phyloP scores from a whole-genome alignment of 2,329 filamentous ascomycete genomes.

The Penicillium brevicompactum region DNA sequence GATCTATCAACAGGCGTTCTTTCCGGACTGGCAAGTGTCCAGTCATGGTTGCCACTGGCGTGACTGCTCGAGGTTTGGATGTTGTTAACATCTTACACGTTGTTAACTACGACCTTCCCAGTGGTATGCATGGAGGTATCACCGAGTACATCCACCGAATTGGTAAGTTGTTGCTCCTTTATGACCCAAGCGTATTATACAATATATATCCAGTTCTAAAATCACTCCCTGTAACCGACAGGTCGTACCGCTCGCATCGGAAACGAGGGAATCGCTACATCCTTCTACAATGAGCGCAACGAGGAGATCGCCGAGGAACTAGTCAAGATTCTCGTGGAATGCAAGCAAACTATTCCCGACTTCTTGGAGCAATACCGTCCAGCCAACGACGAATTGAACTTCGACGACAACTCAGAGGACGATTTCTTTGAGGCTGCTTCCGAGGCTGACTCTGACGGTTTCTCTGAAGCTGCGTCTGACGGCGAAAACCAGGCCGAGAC shows the following conservation, averaged over 20 bases:
- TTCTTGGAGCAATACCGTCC: conserved; percentile 68
- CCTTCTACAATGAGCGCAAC: conserved; percentile 82
- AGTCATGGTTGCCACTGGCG: conserved; percentile 81
- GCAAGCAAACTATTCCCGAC: conserved; percentile 74
- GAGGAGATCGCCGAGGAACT: conserved; percentile 72
- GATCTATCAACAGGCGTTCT: conserved; percentile 56
- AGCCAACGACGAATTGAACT: conserved; percentile 44
- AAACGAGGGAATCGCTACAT: conserved; percentile 80
- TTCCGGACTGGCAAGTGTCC: conserved; percentile 77
- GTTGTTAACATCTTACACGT: conserved; percentile 85
- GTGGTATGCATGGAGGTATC: conserved; percentile 75
- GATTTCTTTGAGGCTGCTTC: conserved; percentile 31
- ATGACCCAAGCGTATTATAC: too few relatives aligned
- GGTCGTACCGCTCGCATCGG: conserved; percentile 94
- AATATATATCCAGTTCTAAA: neutral
- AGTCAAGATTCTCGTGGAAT: conserved; percentile 80
- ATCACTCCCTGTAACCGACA: conserved; percentile 33
- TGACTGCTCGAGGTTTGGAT: conserved; percentile 86
- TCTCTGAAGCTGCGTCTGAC: neutral
- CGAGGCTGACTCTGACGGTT: neutral
- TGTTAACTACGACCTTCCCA: conserved; percentile 89
- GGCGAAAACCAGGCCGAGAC: neutral
- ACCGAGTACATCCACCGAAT: conserved; percentile 94
- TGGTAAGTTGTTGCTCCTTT: conserved; percentile 56
- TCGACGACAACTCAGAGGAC: conserved; percentile 57